Conservation (phyloP, 495 filamentous ascomycete genomes). For the Lichenothelia convexa region DNA sequence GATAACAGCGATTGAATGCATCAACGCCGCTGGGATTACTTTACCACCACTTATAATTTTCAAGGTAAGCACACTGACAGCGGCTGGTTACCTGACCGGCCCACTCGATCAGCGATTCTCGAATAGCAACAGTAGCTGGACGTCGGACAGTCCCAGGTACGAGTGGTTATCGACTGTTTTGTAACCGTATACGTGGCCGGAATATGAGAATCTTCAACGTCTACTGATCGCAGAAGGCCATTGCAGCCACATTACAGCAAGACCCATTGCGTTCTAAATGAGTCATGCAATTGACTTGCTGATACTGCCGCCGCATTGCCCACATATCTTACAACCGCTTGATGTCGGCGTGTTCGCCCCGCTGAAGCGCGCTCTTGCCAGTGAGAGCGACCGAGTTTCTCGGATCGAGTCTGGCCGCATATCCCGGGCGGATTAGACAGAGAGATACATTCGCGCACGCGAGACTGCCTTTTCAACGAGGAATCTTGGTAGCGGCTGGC, state of each 20-base stretch:
- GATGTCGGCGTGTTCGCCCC: slow-evolving; percentile 7
- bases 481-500: too few relatives aligned
- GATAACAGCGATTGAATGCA: slow-evolving; percentile 9
- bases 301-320: slow-evolving; percentile 7
- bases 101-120: slow-evolving; percentile 4
- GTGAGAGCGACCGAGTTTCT: slow-evolving; percentile 3
- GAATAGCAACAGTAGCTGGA: slow-evolving; percentile 9
- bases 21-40: slow-evolving; percentile 3
- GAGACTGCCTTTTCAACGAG: too few relatives aligned
- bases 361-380: slow-evolving; percentile 5
- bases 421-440: slow-evolving; percentile 4
- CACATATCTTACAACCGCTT: slow-evolving; percentile 7
- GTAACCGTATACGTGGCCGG: slow-evolving; percentile 3
- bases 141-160: slow-evolving; percentile 1
- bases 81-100: slow-evolving; percentile 1
- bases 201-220: background rate
- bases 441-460: slow-evolving; percentile 4
- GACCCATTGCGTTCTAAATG: slow-evolving; percentile 3
- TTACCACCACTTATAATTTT: slow-evolving; percentile 8
- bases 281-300: slow-evolving; percentile 8
- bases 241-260: slow-evolving; percentile 6
- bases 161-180: slow-evolving; percentile 8
- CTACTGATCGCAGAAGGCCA: slow-evolving; percentile 9
- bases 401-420: slow-evolving; percentile 4
- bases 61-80: slow-evolving; percentile 7